phyloP scores from a whole-genome alignment of 176 grass and related monocot genomes.

The Tillandsia fasciculata region DNA sequence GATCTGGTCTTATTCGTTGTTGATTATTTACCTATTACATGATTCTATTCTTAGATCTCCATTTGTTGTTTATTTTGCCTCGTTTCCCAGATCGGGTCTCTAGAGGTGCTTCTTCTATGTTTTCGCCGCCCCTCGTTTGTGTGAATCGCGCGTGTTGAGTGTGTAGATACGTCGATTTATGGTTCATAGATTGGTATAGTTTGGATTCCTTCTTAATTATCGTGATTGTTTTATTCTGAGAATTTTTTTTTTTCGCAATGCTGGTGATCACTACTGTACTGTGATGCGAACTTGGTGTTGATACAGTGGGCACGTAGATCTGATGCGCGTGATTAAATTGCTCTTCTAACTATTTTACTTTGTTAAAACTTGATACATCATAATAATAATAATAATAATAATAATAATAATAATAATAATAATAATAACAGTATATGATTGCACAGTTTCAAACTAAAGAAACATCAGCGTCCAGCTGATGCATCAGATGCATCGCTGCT shows the following conservation, averaged over 20 bases:
- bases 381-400: no score
- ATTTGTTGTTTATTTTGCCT: neutral
- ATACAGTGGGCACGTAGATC: no score
- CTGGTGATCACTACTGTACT: neutral
- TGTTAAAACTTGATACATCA: no score
- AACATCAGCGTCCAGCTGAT: no score
- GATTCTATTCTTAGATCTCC: neutral
- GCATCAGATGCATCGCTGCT: no score
- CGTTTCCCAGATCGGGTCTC: neutral
- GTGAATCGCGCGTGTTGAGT: neutral
- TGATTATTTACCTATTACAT: neutral
- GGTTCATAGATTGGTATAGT: slow-evolving; percentile 2
- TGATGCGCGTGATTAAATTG: no score
- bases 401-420: no score
- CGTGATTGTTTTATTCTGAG: neutral
- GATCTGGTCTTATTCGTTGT: neutral
- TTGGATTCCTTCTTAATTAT: neutral
- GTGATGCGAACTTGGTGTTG: no score
- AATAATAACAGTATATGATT: no score
- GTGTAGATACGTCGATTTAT: neutral
- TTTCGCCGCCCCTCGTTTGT: neutral
- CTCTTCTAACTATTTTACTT: no score
- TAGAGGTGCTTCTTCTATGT: neutral
- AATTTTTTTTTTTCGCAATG: neutral
- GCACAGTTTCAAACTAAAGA: no score